phyloP scores from a whole-genome alignment of 2,329 filamentous ascomycete genomes.

The Scleromitrula shiraiana region DNA sequence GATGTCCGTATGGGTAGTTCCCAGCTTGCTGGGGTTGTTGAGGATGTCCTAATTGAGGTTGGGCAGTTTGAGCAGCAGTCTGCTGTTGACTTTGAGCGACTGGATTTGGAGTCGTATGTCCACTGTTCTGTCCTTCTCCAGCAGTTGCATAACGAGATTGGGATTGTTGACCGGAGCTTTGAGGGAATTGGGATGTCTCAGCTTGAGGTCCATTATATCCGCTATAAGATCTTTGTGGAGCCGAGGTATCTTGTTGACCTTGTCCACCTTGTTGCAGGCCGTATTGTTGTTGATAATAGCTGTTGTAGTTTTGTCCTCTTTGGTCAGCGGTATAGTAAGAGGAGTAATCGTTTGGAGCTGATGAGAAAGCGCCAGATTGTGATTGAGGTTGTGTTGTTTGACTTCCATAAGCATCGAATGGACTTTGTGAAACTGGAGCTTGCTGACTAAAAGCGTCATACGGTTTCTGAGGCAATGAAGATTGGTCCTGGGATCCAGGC shows the following conservation, averaged over 20 bases:
- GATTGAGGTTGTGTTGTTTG: slow-evolving; percentile 53
- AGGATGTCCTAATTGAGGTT: slow-evolving; percentile 37
- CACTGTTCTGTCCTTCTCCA: slow-evolving; percentile 73
- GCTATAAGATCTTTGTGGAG: slow-evolving; percentile 66
- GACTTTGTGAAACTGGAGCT: slow-evolving; percentile 46
- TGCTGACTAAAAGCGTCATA: slow-evolving; percentile 85
- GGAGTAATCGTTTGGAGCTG: slow-evolving; percentile 70
- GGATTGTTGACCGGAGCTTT: slow-evolving; percentile 60
- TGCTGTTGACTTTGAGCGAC: slow-evolving; percentile 47
- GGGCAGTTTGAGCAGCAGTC: slow-evolving; percentile 36
- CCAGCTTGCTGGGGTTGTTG: slow-evolving; percentile 40
- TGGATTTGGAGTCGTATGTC: slow-evolving; percentile 85
- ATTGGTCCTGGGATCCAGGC: slow-evolving; percentile 48
- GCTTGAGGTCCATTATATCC: slow-evolving; percentile 62
- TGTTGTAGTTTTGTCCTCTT: slow-evolving; percentile 65
- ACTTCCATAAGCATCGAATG: slow-evolving; percentile 52
- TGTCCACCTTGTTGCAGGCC: slow-evolving; percentile 43
- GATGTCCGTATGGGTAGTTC: slow-evolving; percentile 46
- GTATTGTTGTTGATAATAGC: slow-evolving; percentile 58
- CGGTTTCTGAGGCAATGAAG: slow-evolving; percentile 63
- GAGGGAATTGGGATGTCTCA: slow-evolving; percentile 62
- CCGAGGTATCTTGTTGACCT: slow-evolving; percentile 65
- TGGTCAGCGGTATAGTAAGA: slow-evolving; percentile 78
- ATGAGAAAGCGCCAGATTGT: slow-evolving; percentile 60
- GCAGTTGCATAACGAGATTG: slow-evolving; percentile 52